Conservation (phyloP, 2,329 filamentous ascomycete genomes). For the Gyromitra esculenta region DNA sequence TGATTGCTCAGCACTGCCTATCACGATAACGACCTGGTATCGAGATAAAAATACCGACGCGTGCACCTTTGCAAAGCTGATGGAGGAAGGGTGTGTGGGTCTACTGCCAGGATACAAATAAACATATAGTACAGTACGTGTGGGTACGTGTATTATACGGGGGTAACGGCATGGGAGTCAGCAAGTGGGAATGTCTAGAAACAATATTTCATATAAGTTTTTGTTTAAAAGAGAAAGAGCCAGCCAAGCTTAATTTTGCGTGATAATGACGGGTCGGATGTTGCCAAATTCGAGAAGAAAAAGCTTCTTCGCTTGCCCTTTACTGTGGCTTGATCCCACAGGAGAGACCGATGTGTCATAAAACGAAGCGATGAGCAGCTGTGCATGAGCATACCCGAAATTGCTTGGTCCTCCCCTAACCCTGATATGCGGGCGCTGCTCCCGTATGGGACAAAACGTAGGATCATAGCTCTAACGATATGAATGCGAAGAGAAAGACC, state of each 20-base stretch:
- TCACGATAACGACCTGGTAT: slow-evolving; percentile 6
- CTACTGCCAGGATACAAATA: no score
- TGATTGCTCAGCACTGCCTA: slow-evolving; percentile 16
- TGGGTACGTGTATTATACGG: neutral
- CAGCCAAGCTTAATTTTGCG: slow-evolving; percentile 29
- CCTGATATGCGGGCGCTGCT: slow-evolving; percentile 33
- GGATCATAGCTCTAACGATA: neutral
- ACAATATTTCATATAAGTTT: neutral
- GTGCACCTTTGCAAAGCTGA: neutral
- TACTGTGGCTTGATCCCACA: slow-evolving; percentile 9
- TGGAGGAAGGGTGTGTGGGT: no score
- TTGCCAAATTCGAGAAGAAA: slow-evolving; percentile 30
- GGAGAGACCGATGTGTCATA: slow-evolving; percentile 24
- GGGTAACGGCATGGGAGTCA: neutral
- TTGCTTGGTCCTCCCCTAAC: slow-evolving; percentile 30
- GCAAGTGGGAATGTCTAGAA: no score
- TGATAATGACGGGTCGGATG: slow-evolving; percentile 40
- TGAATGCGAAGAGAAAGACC: slow-evolving; percentile 21
- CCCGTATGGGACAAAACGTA: slow-evolving; percentile 15
- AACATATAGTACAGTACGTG: neutral
- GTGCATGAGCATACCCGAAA: slow-evolving; percentile 23
- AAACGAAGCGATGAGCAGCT: slow-evolving; percentile 12
- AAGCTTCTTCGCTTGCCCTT: slow-evolving; percentile 19
- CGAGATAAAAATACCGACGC: slow-evolving; percentile 4
- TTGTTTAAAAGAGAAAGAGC: neutral